These are phyloP conservation scores for Sporothrix brunneoviolacea DNA, from an alignment of 2,329 filamentous ascomycete species.

Conservation along the genomic window DNA sequence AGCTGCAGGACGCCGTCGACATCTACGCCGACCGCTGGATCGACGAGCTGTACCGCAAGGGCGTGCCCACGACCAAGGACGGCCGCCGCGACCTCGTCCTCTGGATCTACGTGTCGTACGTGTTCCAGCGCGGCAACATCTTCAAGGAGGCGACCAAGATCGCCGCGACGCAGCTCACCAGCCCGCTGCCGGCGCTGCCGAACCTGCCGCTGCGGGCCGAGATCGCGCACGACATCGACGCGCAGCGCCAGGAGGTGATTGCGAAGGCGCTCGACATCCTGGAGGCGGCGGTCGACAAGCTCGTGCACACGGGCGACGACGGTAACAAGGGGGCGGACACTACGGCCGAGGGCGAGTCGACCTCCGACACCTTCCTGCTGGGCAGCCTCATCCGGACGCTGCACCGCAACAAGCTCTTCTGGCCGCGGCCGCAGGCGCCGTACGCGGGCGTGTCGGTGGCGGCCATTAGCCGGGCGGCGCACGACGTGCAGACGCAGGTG, in stretches of 20 bases:
- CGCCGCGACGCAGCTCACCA: conserved; percentile 21
- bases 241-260: conserved; percentile 23
- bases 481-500: conserved; percentile 21
- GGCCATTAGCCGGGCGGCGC: conserved; percentile 19
- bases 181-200: conserved; percentile 20
- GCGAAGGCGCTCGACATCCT: conserved; percentile 20
- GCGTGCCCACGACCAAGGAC: conserved; percentile 15
- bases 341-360: conserved; percentile 19
- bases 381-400: conserved; percentile 26
- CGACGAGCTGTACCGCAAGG: conserved; percentile 16
- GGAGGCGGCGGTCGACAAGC: conserved; percentile 20
- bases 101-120: conserved; percentile 28
- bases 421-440: conserved; percentile 23
- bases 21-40: conserved; percentile 37
- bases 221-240: conserved; percentile 25
- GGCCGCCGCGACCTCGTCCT: conserved; percentile 21
- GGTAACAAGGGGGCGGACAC: conserved; percentile 3
- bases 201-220: conserved; percentile 26
- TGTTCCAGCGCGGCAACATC: conserved; percentile 24
- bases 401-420: conserved; percentile 20
- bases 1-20: conserved; percentile 36
- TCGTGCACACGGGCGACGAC: conserved; percentile 9
- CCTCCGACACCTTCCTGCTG: conserved; percentile 24
- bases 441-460: conserved; percentile 23
- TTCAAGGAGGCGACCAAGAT: conserved; percentile 24